These are phyloP conservation scores for Piromyces finnis DNA, from an alignment of 192 early-diverging fungal genomes.

Conservation along the genomic window DNA sequence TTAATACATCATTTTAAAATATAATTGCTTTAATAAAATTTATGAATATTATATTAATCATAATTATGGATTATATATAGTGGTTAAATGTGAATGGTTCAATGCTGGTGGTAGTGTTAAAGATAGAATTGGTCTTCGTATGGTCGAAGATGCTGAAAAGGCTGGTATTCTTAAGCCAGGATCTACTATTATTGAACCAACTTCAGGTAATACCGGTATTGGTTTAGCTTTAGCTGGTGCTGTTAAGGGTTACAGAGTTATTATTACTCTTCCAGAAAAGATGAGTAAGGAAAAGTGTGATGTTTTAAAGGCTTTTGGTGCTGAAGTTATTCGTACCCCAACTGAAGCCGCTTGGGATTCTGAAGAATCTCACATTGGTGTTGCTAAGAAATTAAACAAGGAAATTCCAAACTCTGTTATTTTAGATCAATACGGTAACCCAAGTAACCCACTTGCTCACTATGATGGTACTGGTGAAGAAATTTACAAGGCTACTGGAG, in stretches of 20 bases:
- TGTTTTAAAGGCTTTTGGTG: conserved; percentile 89
- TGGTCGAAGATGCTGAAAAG: conserved; percentile 88
- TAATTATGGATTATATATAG: too few species aligned
- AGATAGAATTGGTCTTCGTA: conserved; percentile 93
- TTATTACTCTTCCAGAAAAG: conserved; percentile 98
- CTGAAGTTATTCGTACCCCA: conserved; percentile 95
- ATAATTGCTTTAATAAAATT: too few species aligned
- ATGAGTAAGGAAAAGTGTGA: conserved; percentile 99
- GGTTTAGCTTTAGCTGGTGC: conserved; percentile 91
- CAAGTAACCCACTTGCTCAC: conserved; percentile 95
- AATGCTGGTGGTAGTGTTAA: conserved; percentile 98
- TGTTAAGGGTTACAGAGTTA: conserved; percentile 95
- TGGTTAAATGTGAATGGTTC: conserved; percentile 95
- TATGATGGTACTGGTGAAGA: conserved; percentile 86
- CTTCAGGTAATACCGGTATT: conserved; percentile 98
- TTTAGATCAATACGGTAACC: conserved; percentile 90
- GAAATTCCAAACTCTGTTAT: conserved; percentile 95
- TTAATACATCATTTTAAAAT: too few species aligned
- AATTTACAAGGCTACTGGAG: conserved; percentile 58
- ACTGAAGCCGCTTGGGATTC: conserved; percentile 98
- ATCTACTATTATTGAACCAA: conserved; percentile 89
- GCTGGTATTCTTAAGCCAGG: conserved; percentile 82
- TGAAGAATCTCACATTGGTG: conserved; percentile 93
- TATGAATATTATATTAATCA: too few species aligned
- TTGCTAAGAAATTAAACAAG: conserved; percentile 79